Evolutionary conservation across 78 protist genomes (phyloP), one percentile per base, ranked within the genome.

Genomic region (Dictyostelium firmibasis): DNA sequence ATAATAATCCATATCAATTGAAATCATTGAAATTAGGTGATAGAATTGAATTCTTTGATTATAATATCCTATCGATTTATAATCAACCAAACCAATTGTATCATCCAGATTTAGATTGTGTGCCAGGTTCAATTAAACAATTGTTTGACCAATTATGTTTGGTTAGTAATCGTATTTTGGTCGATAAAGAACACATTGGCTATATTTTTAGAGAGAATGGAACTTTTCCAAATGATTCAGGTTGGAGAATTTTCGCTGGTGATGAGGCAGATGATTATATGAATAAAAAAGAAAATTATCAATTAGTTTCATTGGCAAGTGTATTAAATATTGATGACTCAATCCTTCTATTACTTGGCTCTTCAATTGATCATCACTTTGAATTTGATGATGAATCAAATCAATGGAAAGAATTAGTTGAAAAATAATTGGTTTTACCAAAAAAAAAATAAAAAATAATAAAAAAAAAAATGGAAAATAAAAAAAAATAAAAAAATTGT

Each of bases 241-340:
- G 91, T 29, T 85, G 91, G 91, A 27, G 91, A 29, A 85, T 85
- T 29, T 85, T 85, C 11, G 35, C 38, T 10, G 91, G 91, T 70
- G 81, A 85, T 29, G 91, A 85, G 36, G 41, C 91, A 16, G 81
- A 62, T 20, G 91, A 85, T 2, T 85, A 85, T 43, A 64, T 85
- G 53, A 29, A 47, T 16, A 43, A 85, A 25, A 64, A 33, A 72
- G 69, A 36, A n/a, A 85, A 85, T 18, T 62, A 67, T 44, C 53
- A 31, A 62, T 67, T 35, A 3, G 64, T 70, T 57, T 13, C 60
- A 23, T 13, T 85, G 3, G 91, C 72, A 16, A 16, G 47, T 10
- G 91, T 85, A 4, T 38, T 85, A 27, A 85, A 85, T 44, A 44
- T 72, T 18, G 91, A 85, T 70, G 91, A 85, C 70, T 72, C 91